phyloP scores from a whole-genome alignment of 2,329 filamentous ascomycete genomes.

The Fusarium denticulatum region DNA sequence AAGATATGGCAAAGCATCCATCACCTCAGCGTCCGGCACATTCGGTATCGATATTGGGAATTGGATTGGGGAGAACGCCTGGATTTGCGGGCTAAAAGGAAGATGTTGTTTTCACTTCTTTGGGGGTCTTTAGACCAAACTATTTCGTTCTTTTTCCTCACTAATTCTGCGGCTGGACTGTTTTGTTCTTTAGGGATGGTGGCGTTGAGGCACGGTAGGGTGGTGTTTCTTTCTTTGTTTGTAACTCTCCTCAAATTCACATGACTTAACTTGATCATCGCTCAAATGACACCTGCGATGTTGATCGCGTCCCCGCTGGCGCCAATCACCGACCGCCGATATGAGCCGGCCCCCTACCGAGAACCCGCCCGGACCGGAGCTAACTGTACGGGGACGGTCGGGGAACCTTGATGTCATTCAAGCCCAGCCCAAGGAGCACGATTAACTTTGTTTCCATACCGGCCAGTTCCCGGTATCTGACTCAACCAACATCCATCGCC shows the following conservation, averaged over 20 bases:
- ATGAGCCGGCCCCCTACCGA: slow-evolving; percentile 24
- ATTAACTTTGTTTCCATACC: neutral
- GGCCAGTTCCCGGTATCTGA: neutral
- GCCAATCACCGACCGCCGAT: slow-evolving; percentile 27
- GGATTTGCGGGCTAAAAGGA: slow-evolving; percentile 20
- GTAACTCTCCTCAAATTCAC: slow-evolving; percentile 40
- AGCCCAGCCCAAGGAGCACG: neutral
- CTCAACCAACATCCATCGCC: neutral
- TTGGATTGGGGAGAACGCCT: slow-evolving; percentile 23
- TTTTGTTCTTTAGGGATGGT: slow-evolving; percentile 14
- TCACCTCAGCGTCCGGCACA: slow-evolving; percentile 29
- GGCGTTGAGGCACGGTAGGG: slow-evolving; percentile 34
- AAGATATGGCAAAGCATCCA: slow-evolving; percentile 41
- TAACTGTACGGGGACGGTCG: slow-evolving; percentile 20
- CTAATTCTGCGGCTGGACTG: slow-evolving; percentile 12
- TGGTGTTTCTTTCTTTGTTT: slow-evolving; percentile 13
- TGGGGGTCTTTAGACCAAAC: slow-evolving; percentile 12
- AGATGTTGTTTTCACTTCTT: slow-evolving; percentile 13
- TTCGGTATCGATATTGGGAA: slow-evolving; percentile 28
- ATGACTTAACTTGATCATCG: slow-evolving; percentile 4
- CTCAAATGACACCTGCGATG: slow-evolving; percentile 17
- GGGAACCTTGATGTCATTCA: slow-evolving; percentile 17
- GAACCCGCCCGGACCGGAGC: slow-evolving; percentile 24
- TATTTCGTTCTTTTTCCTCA: slow-evolving; percentile 15
- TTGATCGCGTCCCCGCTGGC: slow-evolving; percentile 1